phyloP scores from a whole-genome alignment of 176 grass and related monocot genomes.

The Rhynchospora tenuis region DNA sequence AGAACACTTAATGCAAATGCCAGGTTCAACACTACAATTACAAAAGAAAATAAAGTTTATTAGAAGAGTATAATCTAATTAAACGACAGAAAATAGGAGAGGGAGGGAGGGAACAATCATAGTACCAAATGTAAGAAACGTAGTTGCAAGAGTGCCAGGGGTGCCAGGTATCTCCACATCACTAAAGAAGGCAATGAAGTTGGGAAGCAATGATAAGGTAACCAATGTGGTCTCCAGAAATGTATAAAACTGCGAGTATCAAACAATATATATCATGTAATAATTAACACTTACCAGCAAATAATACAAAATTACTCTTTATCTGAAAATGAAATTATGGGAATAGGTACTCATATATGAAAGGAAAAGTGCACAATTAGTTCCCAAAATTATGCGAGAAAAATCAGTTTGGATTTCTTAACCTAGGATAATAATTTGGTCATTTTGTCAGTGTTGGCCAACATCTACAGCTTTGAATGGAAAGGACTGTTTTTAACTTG shows the following conservation, averaged over 20 bases:
- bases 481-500: not conserved
- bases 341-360: not conserved
- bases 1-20: constrained; percentile 84
- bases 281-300: not conserved
- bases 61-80: not conserved
- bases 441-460: not conserved
- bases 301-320: not conserved
- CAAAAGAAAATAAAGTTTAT: not conserved
- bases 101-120: constrained; percentile 6
- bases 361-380: not conserved
- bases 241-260: constrained; percentile 76
- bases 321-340: not conserved
- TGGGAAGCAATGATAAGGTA: constrained; percentile 67
- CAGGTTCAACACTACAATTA: constrained; percentile 72
- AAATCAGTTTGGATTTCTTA: not conserved
- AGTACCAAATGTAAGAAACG: constrained; percentile 89
- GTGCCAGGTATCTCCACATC: constrained; percentile 75
- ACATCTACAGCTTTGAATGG: not conserved
- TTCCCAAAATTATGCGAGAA: not conserved
- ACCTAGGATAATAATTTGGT: not conserved
- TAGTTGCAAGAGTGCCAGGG: constrained; percentile 86
- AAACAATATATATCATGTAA: constrained; percentile 6
- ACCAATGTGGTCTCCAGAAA: constrained; percentile 90
- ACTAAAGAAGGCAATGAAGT: constrained; percentile 96
- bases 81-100: not conserved